Evolutionary conservation across 768 basidiomycete species (phyloP).

Genomic region (Suillus occidentalis): DNA sequence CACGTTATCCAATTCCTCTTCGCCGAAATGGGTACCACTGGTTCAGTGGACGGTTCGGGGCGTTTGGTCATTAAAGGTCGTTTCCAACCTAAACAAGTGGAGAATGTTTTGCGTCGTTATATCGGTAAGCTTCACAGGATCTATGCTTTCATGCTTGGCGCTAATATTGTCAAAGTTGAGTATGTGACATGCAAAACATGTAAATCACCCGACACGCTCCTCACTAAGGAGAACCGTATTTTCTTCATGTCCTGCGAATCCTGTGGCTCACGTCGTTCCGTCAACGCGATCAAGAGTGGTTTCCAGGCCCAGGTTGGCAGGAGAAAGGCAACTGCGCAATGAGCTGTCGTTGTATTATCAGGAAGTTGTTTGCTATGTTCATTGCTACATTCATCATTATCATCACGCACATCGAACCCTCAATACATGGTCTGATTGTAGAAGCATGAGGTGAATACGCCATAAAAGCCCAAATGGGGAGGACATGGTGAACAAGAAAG

Average conservation of each 20-base stretch:
- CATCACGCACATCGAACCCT: conserved; percentile 1
- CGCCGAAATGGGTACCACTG: conserved; percentile 97
- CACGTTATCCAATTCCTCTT: conserved; percentile 98
- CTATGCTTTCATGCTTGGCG: background rate
- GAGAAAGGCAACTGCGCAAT: conserved; percentile 58
- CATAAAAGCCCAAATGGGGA: background rate
- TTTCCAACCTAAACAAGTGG: conserved; percentile 98
- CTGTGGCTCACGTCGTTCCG: conserved; percentile 87
- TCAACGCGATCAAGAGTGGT: conserved; percentile 97
- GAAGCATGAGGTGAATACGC: background rate
- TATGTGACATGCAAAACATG: conserved; percentile 99
- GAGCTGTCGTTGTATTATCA: background rate
- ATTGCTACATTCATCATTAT: background rate
- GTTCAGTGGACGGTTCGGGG: conserved; percentile 88
- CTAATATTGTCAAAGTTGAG: conserved; percentile 59
- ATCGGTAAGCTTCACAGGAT: conserved; percentile 65
- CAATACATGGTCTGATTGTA: background rate
- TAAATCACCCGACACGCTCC: conserved; percentile 96
- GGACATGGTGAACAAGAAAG: conserved; percentile 4
- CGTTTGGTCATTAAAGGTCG: conserved; percentile 96
- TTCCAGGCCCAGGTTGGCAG: conserved; percentile 96
- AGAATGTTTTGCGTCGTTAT: conserved; percentile 94
- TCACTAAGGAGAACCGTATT: conserved; percentile 97
- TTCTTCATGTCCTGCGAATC: conserved; percentile 97
- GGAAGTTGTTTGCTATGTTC: background rate